Evolutionary conservation across 129 eudicot genomes (phyloP).

Genomic region (Dittrichia graveolens): DNA sequence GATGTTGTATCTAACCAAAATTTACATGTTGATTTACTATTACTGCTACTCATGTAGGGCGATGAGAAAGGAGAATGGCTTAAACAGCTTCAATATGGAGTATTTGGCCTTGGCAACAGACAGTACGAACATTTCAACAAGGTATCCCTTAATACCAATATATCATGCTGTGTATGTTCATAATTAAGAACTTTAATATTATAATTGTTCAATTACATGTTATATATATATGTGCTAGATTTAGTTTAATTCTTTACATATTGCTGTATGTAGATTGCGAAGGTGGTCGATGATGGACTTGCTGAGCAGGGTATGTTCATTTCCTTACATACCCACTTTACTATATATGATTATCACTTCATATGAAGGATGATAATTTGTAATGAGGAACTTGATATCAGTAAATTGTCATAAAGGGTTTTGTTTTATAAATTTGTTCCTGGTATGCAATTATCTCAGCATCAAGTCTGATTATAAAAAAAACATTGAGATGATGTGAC

Average conservation of each 20-base stretch:
- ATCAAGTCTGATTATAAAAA: conserved; percentile 8
- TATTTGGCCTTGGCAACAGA: conserved; percentile 95
- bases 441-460: neutral
- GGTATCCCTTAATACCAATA: conserved; percentile 39
- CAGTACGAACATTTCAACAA: conserved; percentile 98
- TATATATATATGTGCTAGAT: conserved; percentile 11
- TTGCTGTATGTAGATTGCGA: conserved; percentile 60
- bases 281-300: conserved; percentile 68
- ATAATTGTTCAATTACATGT: conserved; percentile 1
- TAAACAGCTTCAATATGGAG: conserved; percentile 75
- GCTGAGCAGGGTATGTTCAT: conserved; percentile 69
- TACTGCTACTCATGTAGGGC: conserved; percentile 39
- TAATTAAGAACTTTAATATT: conserved; percentile 4
- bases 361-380: conserved; percentile 4
- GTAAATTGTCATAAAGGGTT: conserved; percentile 2
- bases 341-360: neutral
- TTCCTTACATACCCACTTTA: neutral
- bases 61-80: conserved; percentile 81
- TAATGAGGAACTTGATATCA: neutral
- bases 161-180: neutral
- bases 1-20: neutral
- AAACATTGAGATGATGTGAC: neutral
- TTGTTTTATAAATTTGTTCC: neutral
- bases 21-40: neutral
- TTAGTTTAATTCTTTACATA: conserved; percentile 1